These are phyloP conservation scores for Candida pseudoglaebosa DNA, from an alignment of 805 yeast genomes.

Conservation along the genomic window DNA sequence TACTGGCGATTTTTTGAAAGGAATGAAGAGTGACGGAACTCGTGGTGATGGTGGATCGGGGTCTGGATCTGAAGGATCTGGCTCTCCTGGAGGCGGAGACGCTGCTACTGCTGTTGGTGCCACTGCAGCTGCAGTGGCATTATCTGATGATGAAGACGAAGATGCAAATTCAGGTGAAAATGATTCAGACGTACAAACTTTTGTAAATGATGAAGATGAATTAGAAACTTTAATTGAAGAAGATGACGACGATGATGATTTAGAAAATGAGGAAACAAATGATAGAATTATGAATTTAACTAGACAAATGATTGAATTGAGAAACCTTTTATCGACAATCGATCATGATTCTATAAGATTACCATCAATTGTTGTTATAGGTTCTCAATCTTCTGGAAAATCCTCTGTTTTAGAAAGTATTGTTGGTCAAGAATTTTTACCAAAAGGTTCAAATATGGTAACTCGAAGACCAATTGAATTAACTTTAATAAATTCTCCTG, in stretches of 20 bases:
- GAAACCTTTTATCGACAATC: conserved; percentile 70
- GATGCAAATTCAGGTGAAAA: too few species aligned
- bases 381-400: conserved; percentile 96
- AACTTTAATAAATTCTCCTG: conserved; percentile 85
- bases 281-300: conserved; percentile 87
- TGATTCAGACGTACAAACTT: conserved; percentile 23
- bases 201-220: conserved; percentile 40
- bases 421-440: conserved; percentile 96
- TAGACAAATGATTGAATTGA: conserved; percentile 93
- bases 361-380: conserved; percentile 95
- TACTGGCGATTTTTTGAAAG: conserved; percentile 41
- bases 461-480: conserved; percentile 96
- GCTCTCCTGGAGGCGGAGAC: conserved; percentile 27
- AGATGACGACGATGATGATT: conserved; percentile 43
- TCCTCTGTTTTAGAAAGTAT: conserved; percentile 93
- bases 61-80: conserved; percentile 11
- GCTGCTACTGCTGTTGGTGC: conserved; percentile 42
- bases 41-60: conserved; percentile 20
- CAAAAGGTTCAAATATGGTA: conserved; percentile 97
- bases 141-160: conserved; percentile 34
- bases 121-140: conserved; percentile 53
- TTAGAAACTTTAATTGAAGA: conserved; percentile 46
- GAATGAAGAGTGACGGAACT: conserved; percentile 17
- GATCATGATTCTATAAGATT: conserved; percentile 77
- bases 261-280: conserved; percentile 52